Evolutionary conservation across 176 grass and related monocot species (phyloP), one percentile per base, ranked within the genome.

Genomic region (Ananas comosus): DNA sequence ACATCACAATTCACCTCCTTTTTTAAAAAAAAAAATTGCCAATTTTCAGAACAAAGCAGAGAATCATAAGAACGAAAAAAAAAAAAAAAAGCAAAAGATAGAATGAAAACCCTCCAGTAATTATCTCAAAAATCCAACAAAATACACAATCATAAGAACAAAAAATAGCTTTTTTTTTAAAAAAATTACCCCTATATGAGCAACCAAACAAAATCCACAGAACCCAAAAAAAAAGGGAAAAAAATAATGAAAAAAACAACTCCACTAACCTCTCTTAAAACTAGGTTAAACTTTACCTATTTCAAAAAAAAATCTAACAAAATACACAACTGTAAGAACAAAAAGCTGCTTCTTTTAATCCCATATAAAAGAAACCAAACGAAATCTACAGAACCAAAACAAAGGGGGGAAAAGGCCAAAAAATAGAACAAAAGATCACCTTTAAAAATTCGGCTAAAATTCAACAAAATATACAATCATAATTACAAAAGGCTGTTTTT

Each of bases 81-180:
- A 56, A 61, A 61, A 19, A 61, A 61, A 61, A 47, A 59, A 33
- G 42, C 51, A 61, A 76, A 53, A 75, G 70, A 42, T 58, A 76
- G 18, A 71, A 54, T 33, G 80, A 79, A 80, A 80, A 16, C 61
- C 49, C 12, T 50, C 51, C 52, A 93, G 89, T 93, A 72, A 99
- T 89, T 27, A 33, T 33, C 29, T 33, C 2, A 33, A 33, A 33
- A 33, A 33, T 33, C 29, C 29, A 33, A 33, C 29, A 33, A 33
- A 33, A 33, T 5, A 33, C 29, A 4, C 29, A 33, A 33, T 33
- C 29, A 33, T 33, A 33, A 33, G 29, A 33, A 33, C 3, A 56
- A 56, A 56, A 56, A 10, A 56, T 22, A 33, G 16, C 57, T 80
- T 74, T 68, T 49, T 54, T 49, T 19, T 14, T 69, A 1, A 19